A percentile compares a stretch with the other conserved stretches of the same genome.
Conservation (phyloP, 331 rosid species). For the Quercus phellos region DNA sequence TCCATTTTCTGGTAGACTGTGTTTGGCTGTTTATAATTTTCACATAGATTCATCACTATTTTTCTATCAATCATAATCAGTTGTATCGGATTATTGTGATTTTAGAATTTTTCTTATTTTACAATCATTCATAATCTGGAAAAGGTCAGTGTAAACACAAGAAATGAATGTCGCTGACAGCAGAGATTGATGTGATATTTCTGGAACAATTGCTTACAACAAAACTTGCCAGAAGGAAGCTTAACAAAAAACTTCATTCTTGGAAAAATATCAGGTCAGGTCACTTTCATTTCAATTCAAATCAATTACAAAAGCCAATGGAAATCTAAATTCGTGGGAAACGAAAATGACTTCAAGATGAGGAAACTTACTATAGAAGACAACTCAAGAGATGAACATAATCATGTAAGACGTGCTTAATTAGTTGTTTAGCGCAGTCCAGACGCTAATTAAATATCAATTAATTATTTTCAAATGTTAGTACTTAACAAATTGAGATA, state of each 20-base stretch:
- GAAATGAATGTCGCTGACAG: too few species aligned
- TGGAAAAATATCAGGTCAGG: neutral
- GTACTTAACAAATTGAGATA: too few species aligned
- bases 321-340: neutral
- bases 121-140: too few species aligned
- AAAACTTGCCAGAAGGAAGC: neutral
- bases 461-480: too few species aligned
- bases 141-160: too few species aligned
- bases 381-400: neutral
- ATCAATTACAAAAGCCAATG: neutral
- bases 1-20: accelerated
- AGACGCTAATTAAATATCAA: too few species aligned
- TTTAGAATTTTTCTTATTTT: too few species aligned
- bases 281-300: neutral
- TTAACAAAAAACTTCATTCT: too few species aligned
- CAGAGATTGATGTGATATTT: neutral
- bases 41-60: accelerated
- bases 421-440: too few species aligned
- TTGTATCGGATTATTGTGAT: too few species aligned
- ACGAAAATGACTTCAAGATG: neutral
- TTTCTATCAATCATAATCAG: too few species aligned
- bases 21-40: too few species aligned
- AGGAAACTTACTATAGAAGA: neutral
- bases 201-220: neutral
- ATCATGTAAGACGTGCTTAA: neutral